Evolutionary conservation across 768 basidiomycete genomes (phyloP).

Genomic region (Russula lepida): DNA sequence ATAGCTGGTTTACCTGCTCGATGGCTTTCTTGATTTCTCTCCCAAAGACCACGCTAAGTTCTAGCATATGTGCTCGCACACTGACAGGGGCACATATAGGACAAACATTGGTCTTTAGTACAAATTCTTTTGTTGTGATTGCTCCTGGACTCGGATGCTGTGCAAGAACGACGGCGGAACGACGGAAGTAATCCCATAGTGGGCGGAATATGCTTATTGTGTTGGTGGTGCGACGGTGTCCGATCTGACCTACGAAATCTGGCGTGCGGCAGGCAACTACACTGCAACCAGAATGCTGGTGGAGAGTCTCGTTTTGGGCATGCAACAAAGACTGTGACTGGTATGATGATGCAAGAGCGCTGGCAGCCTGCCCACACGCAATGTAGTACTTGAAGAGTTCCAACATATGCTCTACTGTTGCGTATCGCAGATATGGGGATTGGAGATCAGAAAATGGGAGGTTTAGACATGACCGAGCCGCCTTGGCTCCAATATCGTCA

Average conservation of each 20-base stretch:
- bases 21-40: not conserved
- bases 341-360: not conserved
- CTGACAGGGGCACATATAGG: not conserved
- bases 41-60: not conserved
- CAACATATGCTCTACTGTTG: not conserved
- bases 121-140: not conserved
- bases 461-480: not conserved
- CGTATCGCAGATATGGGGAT: not conserved
- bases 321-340: not conserved
- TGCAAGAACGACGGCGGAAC: not conserved
- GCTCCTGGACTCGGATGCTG: not conserved
- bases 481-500: not conserved
- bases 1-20: not conserved
- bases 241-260: not conserved
- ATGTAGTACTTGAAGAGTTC: not conserved
- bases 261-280: not conserved
- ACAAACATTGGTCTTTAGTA: not conserved
- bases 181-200: not conserved
- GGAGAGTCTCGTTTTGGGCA: not conserved
- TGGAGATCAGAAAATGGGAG: not conserved
- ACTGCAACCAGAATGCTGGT: too few relatives aligned
- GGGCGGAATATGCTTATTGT: not conserved
- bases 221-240: not conserved
- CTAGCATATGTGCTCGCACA: not conserved
- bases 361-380: constrained; percentile 1